A percentile compares a stretch with the other conserved stretches of the same genome.
These are phyloP conservation scores for Geotrichum aggregatum DNA, from an alignment of 1,139 yeast genomes.

Conservation along the genomic window DNA sequence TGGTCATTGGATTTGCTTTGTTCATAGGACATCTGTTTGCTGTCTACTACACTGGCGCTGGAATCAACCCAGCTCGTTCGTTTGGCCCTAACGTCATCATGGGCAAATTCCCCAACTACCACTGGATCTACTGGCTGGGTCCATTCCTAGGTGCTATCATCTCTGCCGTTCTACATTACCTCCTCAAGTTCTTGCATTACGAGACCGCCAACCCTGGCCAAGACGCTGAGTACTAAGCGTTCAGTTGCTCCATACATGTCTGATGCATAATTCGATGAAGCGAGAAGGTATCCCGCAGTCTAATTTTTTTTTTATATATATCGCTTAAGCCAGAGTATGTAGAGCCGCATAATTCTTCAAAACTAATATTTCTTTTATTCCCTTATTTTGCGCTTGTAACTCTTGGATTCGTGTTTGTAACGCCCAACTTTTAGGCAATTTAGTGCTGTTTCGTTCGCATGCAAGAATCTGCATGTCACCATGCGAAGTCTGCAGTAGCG, in stretches of 20 bases:
- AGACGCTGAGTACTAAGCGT: conserved; percentile 40
- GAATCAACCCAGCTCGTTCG: conserved; percentile 86
- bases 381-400: no score
- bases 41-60: conserved; percentile 87
- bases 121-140: conserved; percentile 93
- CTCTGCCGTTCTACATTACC: conserved; percentile 64
- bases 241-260: no score
- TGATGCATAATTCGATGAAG: not conserved
- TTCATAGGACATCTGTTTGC: conserved; percentile 79
- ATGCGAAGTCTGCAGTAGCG: no score
- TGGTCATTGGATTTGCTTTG: conserved; percentile 76
- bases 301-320: no score
- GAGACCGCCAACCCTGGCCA: conserved; percentile 72
- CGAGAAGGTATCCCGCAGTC: no score
- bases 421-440: no score
- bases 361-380: no score
- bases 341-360: no score
- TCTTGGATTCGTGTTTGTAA: no score
- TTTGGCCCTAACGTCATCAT: conserved; percentile 81
- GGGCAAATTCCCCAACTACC: conserved; percentile 69
- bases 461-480: no score
- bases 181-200: conserved; percentile 63
- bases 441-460: no score
- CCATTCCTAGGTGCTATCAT: conserved; percentile 67
- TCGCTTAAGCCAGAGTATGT: no score